A percentile compares a stretch with the other conserved stretches of the same genome.
Conservation (phyloP, 169 alveolate genomes). For the Plasmodium ovale region DNA sequence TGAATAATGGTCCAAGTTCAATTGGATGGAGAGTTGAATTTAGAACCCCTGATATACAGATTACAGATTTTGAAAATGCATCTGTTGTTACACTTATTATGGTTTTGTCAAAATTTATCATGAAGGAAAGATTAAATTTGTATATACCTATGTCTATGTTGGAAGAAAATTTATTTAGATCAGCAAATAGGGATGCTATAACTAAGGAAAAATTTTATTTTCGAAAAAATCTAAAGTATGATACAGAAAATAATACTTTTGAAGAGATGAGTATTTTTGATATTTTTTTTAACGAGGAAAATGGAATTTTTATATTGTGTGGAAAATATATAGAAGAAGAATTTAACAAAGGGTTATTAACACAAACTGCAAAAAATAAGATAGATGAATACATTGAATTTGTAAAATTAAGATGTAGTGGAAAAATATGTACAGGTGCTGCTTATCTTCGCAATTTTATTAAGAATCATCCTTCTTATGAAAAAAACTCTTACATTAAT, state of each 20-base stretch:
- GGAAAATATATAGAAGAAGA: conserved; percentile 71
- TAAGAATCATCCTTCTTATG: conserved; percentile 89
- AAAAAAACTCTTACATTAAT: conserved; percentile 89
- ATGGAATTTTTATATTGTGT: conserved; percentile 82
- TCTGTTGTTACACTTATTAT: conserved; percentile 88
- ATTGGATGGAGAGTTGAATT: conserved; percentile 96
- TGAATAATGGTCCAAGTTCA: conserved; percentile 40
- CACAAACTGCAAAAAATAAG: conserved; percentile 69
- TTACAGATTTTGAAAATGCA: conserved; percentile 95
- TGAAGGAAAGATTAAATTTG: conserved; percentile 89
- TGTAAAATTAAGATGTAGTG: conserved; percentile 87
- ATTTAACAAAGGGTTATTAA: conserved; percentile 46
- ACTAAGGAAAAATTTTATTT: conserved; percentile 89
- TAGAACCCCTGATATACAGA: conserved; percentile 95
- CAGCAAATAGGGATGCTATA: conserved; percentile 89
- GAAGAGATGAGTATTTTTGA: conserved; percentile 82
- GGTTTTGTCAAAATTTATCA: conserved; percentile 83
- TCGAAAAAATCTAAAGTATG: conserved; percentile 79
- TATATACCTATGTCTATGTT: conserved; percentile 93
- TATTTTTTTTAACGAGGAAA: conserved; percentile 84
- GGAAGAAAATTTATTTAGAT: conserved; percentile 93
- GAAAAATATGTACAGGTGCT: conserved; percentile 92
- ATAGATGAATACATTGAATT: conserved; percentile 81
- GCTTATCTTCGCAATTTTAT: conserved; percentile 89
- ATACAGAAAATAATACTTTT: conserved; percentile 62